These are phyloP conservation scores for Triticum turgidum DNA, from an alignment of 176 grass and related monocot genomes.

Conservation along the genomic window DNA sequence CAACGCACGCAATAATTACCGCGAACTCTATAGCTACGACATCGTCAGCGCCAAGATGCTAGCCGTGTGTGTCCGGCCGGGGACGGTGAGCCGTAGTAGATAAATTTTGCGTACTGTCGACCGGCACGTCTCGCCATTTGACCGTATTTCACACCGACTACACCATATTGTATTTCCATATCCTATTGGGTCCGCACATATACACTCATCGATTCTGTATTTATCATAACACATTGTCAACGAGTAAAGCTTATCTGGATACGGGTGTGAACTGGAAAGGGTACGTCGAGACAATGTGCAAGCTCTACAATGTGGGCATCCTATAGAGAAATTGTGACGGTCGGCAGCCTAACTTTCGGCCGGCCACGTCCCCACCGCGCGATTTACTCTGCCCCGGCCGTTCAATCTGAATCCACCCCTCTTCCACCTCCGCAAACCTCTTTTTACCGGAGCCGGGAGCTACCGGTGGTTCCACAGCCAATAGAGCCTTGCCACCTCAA, in stretches of 20 bases:
- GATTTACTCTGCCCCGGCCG: no score
- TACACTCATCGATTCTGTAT: neutral
- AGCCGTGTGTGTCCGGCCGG: neutral
- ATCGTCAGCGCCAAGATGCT: neutral
- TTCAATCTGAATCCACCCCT: no score
- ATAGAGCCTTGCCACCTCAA: no score
- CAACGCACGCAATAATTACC: neutral
- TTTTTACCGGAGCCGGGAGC: no score
- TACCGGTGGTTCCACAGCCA: no score
- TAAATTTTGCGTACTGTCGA: conserved; percentile 12
- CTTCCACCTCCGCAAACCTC: no score
- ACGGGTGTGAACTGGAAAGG: neutral
- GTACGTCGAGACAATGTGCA: neutral
- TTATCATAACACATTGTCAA: neutral
- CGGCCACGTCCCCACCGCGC: no score
- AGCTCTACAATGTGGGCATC: no score
- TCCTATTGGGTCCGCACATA: neutral
- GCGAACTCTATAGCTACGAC: neutral
- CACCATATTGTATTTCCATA: neutral
- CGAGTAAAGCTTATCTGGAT: neutral
- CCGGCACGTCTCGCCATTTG: neutral
- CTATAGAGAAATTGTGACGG: no score
- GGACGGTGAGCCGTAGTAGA: conserved; percentile 14
- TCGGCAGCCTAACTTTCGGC: no score
- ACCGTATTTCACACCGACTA: neutral